Percentiles rank a stretch among this genome's conserved stretches.
Evolutionary conservation across 495 filamentous ascomycete species (phyloP).

Genomic region (Penicillium cosmopolitanum): DNA sequence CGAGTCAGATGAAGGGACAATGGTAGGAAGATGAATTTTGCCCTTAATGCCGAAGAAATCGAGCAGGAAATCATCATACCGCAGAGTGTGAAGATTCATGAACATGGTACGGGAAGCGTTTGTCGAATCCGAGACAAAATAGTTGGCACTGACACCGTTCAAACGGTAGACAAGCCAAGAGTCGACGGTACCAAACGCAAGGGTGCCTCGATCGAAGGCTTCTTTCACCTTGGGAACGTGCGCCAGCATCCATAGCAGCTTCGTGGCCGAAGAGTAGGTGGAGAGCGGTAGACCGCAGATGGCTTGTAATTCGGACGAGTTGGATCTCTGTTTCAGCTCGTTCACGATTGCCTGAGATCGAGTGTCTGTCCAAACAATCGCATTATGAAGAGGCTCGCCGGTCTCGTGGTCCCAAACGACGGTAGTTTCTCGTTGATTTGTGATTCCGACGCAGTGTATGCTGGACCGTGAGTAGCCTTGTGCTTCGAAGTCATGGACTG

Average conservation of each 20-base stretch:
- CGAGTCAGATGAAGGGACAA: constrained; percentile 82
- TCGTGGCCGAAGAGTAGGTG: constrained; percentile 90
- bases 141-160: constrained; percentile 69
- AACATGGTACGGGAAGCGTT: constrained; percentile 98
- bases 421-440: constrained; percentile 94
- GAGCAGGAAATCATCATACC: constrained; percentile 82
- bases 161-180: constrained; percentile 90
- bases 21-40: constrained; percentile 73
- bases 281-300: constrained; percentile 89
- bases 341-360: constrained; percentile 77
- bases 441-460: constrained; percentile 87
- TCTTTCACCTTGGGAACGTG: constrained; percentile 73
- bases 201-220: constrained; percentile 75
- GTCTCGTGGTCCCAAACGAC: constrained; percentile 89
- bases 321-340: constrained; percentile 67
- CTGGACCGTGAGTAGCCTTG: constrained; percentile 66
- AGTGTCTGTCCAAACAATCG: constrained; percentile 95
- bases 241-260: constrained; percentile 82
- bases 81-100: constrained; percentile 82
- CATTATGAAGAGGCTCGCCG: constrained; percentile 84
- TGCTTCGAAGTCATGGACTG: constrained; percentile 68
- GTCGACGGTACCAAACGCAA: constrained; percentile 92
- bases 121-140: constrained; percentile 88
- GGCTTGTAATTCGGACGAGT: constrained; percentile 66
- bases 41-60: constrained; percentile 81